These are phyloP conservation scores for Artomyces pyxidatus DNA, from an alignment of 768 basidiomycete genomes.

Conservation along the genomic window DNA sequence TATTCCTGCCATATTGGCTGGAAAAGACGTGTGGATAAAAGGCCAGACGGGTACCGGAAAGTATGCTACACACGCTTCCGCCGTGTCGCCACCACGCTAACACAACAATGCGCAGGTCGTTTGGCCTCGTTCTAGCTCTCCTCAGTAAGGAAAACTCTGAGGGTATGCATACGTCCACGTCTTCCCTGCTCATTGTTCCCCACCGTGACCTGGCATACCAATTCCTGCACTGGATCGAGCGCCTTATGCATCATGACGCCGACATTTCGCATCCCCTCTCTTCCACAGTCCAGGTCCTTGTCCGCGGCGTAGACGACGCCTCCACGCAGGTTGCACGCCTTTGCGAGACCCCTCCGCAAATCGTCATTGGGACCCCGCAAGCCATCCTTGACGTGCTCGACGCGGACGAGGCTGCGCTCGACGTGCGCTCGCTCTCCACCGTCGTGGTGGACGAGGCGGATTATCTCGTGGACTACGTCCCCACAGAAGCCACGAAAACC, in stretches of 20 bases:
- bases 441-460: slow-evolving; percentile 75
- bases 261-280: slow-evolving; percentile 22
- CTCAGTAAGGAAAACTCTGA: slow-evolving; percentile 43
- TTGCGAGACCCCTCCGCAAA: slow-evolving; percentile 38
- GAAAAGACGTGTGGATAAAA: slow-evolving; percentile 55
- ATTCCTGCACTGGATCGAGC: slow-evolving; percentile 10
- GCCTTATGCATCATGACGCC: neutral
- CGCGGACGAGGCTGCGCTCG: slow-evolving; percentile 34
- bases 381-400: slow-evolving; percentile 51
- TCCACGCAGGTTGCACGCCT: slow-evolving; percentile 24
- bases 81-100: neutral
- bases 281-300: slow-evolving; percentile 50
- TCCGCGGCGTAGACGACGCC: slow-evolving; percentile 41
- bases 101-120: slow-evolving; percentile 43
- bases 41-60: slow-evolving; percentile 77
- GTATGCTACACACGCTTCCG: slow-evolving; percentile 31
- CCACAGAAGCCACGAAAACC: slow-evolving; percentile 32
- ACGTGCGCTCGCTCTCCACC: slow-evolving; percentile 39
- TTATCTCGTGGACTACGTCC: slow-evolving; percentile 52
- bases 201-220: slow-evolving; percentile 11
- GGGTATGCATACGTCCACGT: slow-evolving; percentile 1
- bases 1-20: slow-evolving; percentile 50
- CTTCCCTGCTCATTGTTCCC: slow-evolving; percentile 9
- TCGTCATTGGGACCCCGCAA: slow-evolving; percentile 67
- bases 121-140: slow-evolving; percentile 59